Base-by-base conservation (phyloP, 148 eudicot genomes). In the Chenopodium quinoa region DNA sequence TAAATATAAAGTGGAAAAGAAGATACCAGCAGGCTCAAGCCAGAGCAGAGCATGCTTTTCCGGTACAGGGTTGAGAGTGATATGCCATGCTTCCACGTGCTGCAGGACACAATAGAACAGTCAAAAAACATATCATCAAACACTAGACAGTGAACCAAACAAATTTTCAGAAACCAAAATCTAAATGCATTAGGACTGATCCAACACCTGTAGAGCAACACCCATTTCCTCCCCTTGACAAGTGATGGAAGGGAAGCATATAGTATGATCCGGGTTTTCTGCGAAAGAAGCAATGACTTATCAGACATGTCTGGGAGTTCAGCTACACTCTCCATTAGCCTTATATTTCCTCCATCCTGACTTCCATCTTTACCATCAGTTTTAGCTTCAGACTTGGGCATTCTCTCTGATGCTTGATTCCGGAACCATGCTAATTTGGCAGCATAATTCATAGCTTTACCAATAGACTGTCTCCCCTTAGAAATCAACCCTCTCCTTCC, bases 71-170 rank as follows among this genome's bases (percentile, higher is more conserved):
- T 93, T 73, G 93, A 88, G 67, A 96, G 92, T 46, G 99, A 93
- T 85, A 96, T 93, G 8, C 99, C 99, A 84, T 96, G 97, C 88
- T 89, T 92, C 97, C 97, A 92, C 47, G 99, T 96, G 84, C 99
- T 96, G 91, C 89, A 81, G 29, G 50, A 62, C 31, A 25, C 29
- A 62, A 63, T 65, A 68, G 5, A 69, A 75, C n/a, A 20, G 68
- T 62, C 72, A 83, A 14, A 68, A 63, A 10, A 47, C 80, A 79
- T 67, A 63, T 22, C 20, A 85, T 37, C 32, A 14, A 40, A 27
- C 9, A 65, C 22, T 19, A 4, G 20, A 75, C 27, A 13, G 12
- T n/a, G 23, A 78, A 68, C 27, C 58, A 81, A 2, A 68, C 64
- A 67, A 34, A 50, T 27, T 23, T 40, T 60, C 37, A 47, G 19